Conservation (phyloP, 2,329 filamentous ascomycete genomes). For the Alternaria viburni region DNA sequence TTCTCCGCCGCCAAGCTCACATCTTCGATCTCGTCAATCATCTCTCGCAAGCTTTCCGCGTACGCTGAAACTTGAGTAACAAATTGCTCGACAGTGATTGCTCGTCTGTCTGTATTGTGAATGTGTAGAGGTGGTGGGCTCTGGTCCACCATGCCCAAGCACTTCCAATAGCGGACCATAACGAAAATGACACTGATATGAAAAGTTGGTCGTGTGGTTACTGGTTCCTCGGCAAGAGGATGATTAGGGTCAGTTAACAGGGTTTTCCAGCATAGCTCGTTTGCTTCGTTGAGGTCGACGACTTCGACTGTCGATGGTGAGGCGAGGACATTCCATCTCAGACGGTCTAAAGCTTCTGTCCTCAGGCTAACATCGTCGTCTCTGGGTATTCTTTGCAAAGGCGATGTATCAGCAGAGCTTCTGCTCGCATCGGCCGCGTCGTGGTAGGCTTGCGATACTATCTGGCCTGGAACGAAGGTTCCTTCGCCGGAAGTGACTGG, state of each 20-base stretch:
- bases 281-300: not conserved
- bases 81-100: not conserved
- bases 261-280: not conserved
- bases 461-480: not conserved
- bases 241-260: not conserved
- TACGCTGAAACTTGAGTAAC: not conserved
- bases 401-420: not conserved
- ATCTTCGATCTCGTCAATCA: not conserved
- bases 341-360: not conserved
- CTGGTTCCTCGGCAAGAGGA: not conserved
- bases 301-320: not conserved
- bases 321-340: not conserved
- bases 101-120: not conserved
- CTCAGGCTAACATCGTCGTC: not conserved
- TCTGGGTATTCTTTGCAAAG: not conserved
- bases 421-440: not conserved
- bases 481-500: not conserved
- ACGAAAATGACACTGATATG: fast-evolving
- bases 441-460: not conserved
- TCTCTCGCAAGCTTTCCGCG: not conserved
- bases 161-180: not conserved
- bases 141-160: not conserved
- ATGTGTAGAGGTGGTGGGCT: not conserved
- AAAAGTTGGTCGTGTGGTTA: not conserved
- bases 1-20: not conserved